Evolutionary conservation across 257 asterid species (phyloP), one percentile per base, ranked within the genome.

Genomic region (Fraxinus anomala): DNA sequence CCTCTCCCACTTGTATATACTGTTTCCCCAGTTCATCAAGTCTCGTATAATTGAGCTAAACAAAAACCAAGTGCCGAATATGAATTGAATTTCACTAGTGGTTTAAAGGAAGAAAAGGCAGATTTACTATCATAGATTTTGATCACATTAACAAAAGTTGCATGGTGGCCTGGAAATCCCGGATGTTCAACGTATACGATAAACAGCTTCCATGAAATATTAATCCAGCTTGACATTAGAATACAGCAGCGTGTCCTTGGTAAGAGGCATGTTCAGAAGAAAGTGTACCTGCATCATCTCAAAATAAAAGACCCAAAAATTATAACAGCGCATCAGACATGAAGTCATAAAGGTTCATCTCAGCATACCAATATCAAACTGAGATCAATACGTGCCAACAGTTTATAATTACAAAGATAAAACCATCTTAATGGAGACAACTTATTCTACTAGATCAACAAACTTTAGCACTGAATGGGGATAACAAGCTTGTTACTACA

Each of bases 171-270:
- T 67, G 65, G 67, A 73, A 80, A 68, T 73, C 80, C 78, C 49
- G 21, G 77, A 21, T 78, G 76, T 80, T 82, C 70, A 69, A 73
- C 17, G 82, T 79, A 63, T 69, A 70, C 74, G 31, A 80, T 10
- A 71, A 51, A 49, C 37, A 37, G 77, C 73, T 39, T 30, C 72
- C 12, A 11, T 31, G 4, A 68, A 83, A 44, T 28, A 82, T 87
- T 80, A 92, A 86, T 95, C 99, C 61, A 95, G 96, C 92, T 92
- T 92, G 80, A 95, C 98, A 68, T 90, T 95, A 44, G 96, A 93
- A 85, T 95, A 95, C 56, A 95, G 83, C 82, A 95, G 97, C 40
- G 99, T 95, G 87, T 95, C 99, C 90, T 86, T 90, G 82, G 99
- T 95, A 79, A 95, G 81, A 73, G 99, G 89, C 99, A 95, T 91